Conservation (phyloP, 176 grass and related monocot genomes). For the Canna indica region DNA sequence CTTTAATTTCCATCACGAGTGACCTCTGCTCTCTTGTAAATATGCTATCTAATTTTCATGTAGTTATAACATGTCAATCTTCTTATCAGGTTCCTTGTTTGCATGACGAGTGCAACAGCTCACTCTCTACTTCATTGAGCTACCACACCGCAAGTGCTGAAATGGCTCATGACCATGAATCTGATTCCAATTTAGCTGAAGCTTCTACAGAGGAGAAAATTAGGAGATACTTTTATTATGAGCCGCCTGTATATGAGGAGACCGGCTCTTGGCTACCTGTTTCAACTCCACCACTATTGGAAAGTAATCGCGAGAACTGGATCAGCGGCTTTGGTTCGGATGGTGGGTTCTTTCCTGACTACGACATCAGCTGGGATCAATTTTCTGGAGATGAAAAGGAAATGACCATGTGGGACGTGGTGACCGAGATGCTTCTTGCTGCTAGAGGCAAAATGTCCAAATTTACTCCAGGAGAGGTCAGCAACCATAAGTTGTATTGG, state of each 20-base stretch:
- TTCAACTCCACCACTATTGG: slow-evolving; percentile 60
- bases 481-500: slow-evolving; percentile 37
- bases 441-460: slow-evolving; percentile 43
- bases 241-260: slow-evolving; percentile 45
- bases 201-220: slow-evolving; percentile 12
- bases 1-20: too few relatives aligned
- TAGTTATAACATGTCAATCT: too few relatives aligned
- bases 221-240: slow-evolving; percentile 31
- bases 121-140: too few relatives aligned
- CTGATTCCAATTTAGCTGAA: neutral
- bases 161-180: too few relatives aligned
- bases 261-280: slow-evolving; percentile 67
- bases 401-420: slow-evolving; percentile 84
- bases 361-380: slow-evolving; percentile 63
- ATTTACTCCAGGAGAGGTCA: slow-evolving; percentile 36
- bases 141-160: too few relatives aligned
- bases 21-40: too few relatives aligned
- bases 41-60: too few relatives aligned
- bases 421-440: slow-evolving; percentile 49
- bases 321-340: slow-evolving; percentile 40
- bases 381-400: slow-evolving; percentile 35
- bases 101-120: too few relatives aligned
- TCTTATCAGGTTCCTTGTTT: too few relatives aligned
- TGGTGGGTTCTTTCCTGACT: slow-evolving; percentile 39
- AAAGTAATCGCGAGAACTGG: slow-evolving; percentile 49